A percentile compares a stretch with the other conserved stretches of the same genome.
phyloP scores from a whole-genome alignment of 2,329 filamentous ascomycete genomes.

The Xylariaceae sp. region DNA sequence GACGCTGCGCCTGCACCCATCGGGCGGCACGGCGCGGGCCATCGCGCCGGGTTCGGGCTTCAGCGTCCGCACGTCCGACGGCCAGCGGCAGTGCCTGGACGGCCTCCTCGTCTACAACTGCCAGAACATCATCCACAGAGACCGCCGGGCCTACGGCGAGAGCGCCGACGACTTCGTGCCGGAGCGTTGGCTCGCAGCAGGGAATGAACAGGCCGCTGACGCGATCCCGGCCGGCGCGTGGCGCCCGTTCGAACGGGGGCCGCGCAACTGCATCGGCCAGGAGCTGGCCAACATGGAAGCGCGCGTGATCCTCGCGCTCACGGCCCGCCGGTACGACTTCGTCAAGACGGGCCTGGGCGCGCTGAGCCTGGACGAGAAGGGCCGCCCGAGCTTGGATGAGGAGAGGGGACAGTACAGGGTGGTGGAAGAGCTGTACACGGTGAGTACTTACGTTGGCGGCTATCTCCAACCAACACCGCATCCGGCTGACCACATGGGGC shows the following conservation, averaged over 20 bases:
- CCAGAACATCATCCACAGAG: constrained; percentile 27
- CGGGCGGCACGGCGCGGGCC: constrained; percentile 24
- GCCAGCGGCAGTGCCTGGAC: constrained; percentile 23
- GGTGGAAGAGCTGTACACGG: constrained; percentile 2
- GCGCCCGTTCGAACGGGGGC: constrained; percentile 45
- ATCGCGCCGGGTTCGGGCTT: constrained; percentile 19
- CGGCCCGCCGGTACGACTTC: constrained; percentile 21
- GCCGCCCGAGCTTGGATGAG: constrained; percentile 1
- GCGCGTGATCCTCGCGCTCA: constrained; percentile 20
- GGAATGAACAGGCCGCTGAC: constrained; percentile 4
- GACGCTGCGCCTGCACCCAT: constrained; percentile 26
- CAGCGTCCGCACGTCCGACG: constrained; percentile 20
- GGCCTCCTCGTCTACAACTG: constrained; percentile 28
- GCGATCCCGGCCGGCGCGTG: constrained; percentile 34
- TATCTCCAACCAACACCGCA: background rate
- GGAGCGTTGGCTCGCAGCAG: constrained; percentile 30
- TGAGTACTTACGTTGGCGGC: background rate
- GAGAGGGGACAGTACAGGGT: constrained; percentile 3
- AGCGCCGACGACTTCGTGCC: constrained; percentile 29
- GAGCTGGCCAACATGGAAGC: constrained; percentile 37
- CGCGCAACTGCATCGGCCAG: constrained; percentile 47
- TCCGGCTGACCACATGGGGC: too few species aligned
- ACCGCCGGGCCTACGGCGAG: constrained; percentile 27
- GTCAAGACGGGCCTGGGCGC: constrained; percentile 25
- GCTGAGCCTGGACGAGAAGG: constrained; percentile 5